These are phyloP conservation scores for Myrica gale DNA, from an alignment of 306 rosid species.

Conservation along the genomic window DNA sequence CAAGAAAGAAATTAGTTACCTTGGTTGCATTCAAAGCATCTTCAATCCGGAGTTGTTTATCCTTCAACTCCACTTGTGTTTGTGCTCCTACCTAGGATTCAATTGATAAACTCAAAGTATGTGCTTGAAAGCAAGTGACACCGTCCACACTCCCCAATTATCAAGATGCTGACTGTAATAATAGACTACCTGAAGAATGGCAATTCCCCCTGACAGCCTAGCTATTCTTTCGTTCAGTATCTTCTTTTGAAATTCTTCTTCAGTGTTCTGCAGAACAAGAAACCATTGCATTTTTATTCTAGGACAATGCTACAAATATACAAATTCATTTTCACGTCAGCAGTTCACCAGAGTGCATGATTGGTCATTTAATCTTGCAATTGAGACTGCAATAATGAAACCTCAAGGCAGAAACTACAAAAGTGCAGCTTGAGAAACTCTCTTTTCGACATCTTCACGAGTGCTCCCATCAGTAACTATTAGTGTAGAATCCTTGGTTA, in stretches of 20 bases:
- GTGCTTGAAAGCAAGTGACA: slow-evolving; percentile 18
- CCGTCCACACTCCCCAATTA: slow-evolving; percentile 15
- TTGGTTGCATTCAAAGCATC: slow-evolving; percentile 91
- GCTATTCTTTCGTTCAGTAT: slow-evolving; percentile 82
- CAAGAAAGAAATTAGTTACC: slow-evolving; percentile 41
- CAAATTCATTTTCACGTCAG: slow-evolving; percentile 6
- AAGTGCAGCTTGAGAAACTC: slow-evolving; percentile 41
- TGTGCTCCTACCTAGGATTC: slow-evolving; percentile 86
- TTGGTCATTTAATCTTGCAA: not conserved
- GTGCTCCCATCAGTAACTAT: slow-evolving; percentile 83
- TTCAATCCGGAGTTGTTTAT: slow-evolving; percentile 80
- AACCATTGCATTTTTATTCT: slow-evolving; percentile 11
- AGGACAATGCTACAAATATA: slow-evolving; percentile 5
- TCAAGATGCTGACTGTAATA: slow-evolving; percentile 13
- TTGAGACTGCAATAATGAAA: not conserved
- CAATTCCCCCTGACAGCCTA: slow-evolving; percentile 79
- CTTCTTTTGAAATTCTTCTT: slow-evolving; percentile 76
- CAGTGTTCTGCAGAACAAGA: slow-evolving; percentile 63
- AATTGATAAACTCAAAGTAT: slow-evolving; percentile 23
- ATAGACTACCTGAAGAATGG: slow-evolving; percentile 72
- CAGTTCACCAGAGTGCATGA: not conserved
- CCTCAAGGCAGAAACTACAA: slow-evolving; percentile 13
- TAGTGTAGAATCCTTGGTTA: slow-evolving; percentile 77
- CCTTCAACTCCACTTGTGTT: slow-evolving; percentile 91
- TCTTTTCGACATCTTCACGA: slow-evolving; percentile 54